A percentile compares a stretch with the other conserved stretches of the same genome.
These are phyloP conservation scores for Entomortierella lignicola DNA, from an alignment of 192 early-diverging fungal genomes.

Conservation along the genomic window DNA sequence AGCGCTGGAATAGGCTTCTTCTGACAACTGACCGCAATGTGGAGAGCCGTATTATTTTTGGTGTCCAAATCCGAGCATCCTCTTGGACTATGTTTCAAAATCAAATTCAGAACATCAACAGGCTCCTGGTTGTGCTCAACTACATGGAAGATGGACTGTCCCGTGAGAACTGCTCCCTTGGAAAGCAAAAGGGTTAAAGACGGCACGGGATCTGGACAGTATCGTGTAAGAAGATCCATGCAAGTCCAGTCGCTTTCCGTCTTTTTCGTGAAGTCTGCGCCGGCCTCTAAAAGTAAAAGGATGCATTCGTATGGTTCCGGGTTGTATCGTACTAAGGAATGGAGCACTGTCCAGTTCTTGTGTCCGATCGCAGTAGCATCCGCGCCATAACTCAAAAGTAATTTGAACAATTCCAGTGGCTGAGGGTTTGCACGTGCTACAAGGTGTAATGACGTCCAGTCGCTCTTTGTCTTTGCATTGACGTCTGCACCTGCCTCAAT, in stretches of 20 bases:
- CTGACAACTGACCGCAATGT: conserved; percentile 43
- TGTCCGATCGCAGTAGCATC: conserved; percentile 52
- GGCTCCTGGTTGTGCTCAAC: conserved; percentile 47
- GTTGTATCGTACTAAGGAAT: conserved; percentile 46
- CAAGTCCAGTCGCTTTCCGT: conserved; percentile 53
- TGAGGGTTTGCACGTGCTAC: conserved; percentile 67
- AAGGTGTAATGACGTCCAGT: conserved; percentile 76
- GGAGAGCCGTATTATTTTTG: conserved; percentile 43
- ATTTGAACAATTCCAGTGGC: conserved; percentile 53
- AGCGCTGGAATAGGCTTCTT: conserved; percentile 31
- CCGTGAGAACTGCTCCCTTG: conserved; percentile 33
- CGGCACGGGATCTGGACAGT: conserved; percentile 47
- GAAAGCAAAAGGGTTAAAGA: conserved; percentile 50
- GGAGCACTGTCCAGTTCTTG: conserved; percentile 52
- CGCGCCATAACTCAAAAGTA: conserved; percentile 45
- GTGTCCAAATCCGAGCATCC: conserved; percentile 36
- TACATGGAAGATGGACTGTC: conserved; percentile 52
- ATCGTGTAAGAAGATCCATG: conserved; percentile 49
- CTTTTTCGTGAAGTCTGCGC: conserved; percentile 50
- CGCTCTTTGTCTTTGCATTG: conserved; percentile 73
- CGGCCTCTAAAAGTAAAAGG: conserved; percentile 34
- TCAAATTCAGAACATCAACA: conserved; percentile 39
- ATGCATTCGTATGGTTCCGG: conserved; percentile 48
- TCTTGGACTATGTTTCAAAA: conserved; percentile 25
- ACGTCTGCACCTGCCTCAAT: conserved; percentile 74